These are phyloP conservation scores for Tricladium varicosporioides DNA, from an alignment of 2,329 filamentous ascomycete species.

Conservation along the genomic window DNA sequence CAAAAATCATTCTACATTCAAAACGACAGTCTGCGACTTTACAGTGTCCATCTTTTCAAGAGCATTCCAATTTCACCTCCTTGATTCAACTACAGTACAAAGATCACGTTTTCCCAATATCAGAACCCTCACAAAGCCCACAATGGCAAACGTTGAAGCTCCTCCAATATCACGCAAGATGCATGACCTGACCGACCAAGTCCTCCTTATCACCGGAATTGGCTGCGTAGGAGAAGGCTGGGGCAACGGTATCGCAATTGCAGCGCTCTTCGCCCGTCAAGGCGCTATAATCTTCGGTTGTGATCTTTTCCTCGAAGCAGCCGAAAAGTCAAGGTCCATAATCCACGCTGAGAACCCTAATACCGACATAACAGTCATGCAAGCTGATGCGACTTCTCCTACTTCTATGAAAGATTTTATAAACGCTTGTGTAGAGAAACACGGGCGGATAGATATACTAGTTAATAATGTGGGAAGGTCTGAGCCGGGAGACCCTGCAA, in stretches of 20 bases:
- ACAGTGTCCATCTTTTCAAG: neutral
- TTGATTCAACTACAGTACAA: no score
- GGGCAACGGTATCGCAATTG: conserved; percentile 51
- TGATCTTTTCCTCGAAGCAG: conserved; percentile 43
- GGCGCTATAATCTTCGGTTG: conserved; percentile 51
- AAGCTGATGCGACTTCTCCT: conserved; percentile 50
- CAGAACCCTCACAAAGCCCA: neutral
- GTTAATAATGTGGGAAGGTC: conserved; percentile 60
- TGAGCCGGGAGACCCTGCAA: conserved; percentile 49
- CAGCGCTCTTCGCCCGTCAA: conserved; percentile 46
- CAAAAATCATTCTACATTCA: neutral
- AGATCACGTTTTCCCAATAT: neutral
- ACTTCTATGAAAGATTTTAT: conserved; percentile 51
- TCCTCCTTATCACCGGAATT: conserved; percentile 46
- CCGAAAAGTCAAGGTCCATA: conserved; percentile 36
- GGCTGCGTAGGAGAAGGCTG: conserved; percentile 44
- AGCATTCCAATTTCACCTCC: neutral
- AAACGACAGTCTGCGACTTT: neutral
- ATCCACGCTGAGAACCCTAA: conserved; percentile 30
- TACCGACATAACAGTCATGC: conserved; percentile 34
- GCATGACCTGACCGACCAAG: conserved; percentile 41
- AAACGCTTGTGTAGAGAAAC: conserved; percentile 47
- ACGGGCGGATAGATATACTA: conserved; percentile 58
- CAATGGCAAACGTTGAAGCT: conserved; percentile 20
- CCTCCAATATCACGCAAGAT: conserved; percentile 30